Evolutionary conservation across 495 filamentous ascomycete genomes (phyloP).

Genomic region (Margaritispora aquatica): DNA sequence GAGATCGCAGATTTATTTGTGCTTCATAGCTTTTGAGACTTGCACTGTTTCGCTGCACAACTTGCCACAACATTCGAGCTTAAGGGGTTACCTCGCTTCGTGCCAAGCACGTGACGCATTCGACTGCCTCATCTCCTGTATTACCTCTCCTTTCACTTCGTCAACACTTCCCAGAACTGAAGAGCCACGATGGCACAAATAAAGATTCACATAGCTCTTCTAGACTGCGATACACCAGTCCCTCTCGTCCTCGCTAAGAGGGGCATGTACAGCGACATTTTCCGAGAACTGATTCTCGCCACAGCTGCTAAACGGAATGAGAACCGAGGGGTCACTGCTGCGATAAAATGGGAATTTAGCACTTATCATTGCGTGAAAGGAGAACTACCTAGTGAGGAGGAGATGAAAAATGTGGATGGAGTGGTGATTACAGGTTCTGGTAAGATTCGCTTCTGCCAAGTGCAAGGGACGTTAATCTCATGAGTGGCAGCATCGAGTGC

Average conservation of each 20-base stretch:
- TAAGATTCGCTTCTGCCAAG: neutral
- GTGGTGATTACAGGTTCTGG: conserved; percentile 68
- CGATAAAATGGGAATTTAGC: conserved; percentile 33
- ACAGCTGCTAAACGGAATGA: conserved; percentile 26
- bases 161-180: too few species aligned
- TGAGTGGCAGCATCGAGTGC: conserved; percentile 26
- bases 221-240: conserved; percentile 71
- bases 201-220: conserved; percentile 62
- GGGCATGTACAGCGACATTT: conserved; percentile 65
- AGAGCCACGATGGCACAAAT: neutral
- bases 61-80: too few species aligned
- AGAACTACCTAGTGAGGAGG: conserved; percentile 22
- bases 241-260: conserved; percentile 44
- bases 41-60: too few species aligned
- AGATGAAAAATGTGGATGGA: conserved; percentile 65
- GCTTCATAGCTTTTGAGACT: too few species aligned
- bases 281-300: conserved; percentile 49
- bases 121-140: too few species aligned
- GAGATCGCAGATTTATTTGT: too few species aligned
- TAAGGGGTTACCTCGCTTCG: too few species aligned
- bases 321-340: neutral
- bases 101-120: too few species aligned
- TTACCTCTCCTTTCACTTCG: too few species aligned
- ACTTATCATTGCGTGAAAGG: conserved; percentile 60
- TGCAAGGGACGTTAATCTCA: neutral